These are phyloP conservation scores for Cercophora sp. DNA, from an alignment of 495 filamentous ascomycete genomes.

Conservation along the genomic window DNA sequence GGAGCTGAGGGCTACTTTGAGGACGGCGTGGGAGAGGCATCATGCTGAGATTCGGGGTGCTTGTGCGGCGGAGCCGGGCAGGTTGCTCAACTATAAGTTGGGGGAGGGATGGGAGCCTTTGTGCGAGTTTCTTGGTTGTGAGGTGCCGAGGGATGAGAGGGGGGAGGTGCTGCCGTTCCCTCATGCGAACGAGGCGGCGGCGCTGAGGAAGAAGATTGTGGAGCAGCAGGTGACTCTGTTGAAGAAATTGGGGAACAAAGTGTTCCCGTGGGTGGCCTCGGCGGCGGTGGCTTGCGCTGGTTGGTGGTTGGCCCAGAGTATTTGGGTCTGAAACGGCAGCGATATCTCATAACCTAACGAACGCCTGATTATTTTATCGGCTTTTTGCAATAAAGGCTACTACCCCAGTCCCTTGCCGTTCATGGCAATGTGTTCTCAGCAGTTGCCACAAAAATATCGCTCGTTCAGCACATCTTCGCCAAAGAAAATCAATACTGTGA, in stretches of 20 bases:
- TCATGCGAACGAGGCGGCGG: slow-evolving; percentile 30
- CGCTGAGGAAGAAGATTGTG: slow-evolving; percentile 2
- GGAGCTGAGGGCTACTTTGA: slow-evolving; percentile 5
- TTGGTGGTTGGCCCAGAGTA: neutral
- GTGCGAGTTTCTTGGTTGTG: slow-evolving; percentile 40
- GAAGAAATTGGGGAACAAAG: neutral
- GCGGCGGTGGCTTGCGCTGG: neutral
- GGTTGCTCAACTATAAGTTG: slow-evolving; percentile 39
- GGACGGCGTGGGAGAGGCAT: slow-evolving; percentile 22
- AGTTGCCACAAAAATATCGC: too few relatives aligned
- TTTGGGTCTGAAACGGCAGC: too few relatives aligned
- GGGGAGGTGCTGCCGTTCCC: slow-evolving; percentile 34
- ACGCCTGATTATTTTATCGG: too few relatives aligned
- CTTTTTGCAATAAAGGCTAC: too few relatives aligned
- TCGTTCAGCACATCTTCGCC: too few relatives aligned
- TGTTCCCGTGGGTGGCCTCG: neutral
- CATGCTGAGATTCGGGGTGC: slow-evolving; percentile 21
- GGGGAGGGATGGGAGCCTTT: slow-evolving; percentile 46
- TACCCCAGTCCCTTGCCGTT: too few relatives aligned
- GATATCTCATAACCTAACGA: too few relatives aligned
- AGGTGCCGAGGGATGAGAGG: slow-evolving; percentile 26
- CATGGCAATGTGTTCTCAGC: too few relatives aligned
- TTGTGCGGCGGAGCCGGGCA: slow-evolving; percentile 28
- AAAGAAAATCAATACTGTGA: too few relatives aligned
- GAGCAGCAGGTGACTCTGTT: neutral